Evolutionary conservation across 2,329 filamentous ascomycete species (phyloP).

Genomic region (Huntiella savannae): DNA sequence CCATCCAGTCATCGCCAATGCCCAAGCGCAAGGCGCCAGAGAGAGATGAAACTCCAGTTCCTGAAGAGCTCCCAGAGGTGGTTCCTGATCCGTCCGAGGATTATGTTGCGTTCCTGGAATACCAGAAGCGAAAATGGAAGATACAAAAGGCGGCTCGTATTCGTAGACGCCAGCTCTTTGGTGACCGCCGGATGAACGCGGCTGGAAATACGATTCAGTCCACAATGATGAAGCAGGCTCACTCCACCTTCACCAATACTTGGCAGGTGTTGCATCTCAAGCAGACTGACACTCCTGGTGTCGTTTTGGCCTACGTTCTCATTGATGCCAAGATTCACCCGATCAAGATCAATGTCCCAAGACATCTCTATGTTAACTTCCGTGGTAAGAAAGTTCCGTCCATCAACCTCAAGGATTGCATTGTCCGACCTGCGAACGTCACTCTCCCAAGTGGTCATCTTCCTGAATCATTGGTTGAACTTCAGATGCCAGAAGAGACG

Average conservation of each 20-base stretch:
- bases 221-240: constrained; percentile 78
- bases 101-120: constrained; percentile 72
- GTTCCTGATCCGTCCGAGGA: constrained; percentile 68
- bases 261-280: constrained; percentile 89
- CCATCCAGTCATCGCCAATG: constrained; percentile 20
- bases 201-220: constrained; percentile 38
- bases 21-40: constrained; percentile 62
- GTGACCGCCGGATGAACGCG: constrained; percentile 45
- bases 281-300: constrained; percentile 63
- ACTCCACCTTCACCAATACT: constrained; percentile 72
- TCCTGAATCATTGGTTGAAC: constrained; percentile 83
- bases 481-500: constrained; percentile 72
- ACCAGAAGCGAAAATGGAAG: constrained; percentile 98
- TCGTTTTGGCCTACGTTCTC: constrained; percentile 74
- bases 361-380: constrained; percentile 79
- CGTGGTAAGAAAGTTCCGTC: constrained; percentile 75
- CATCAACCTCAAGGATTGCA: constrained; percentile 59
- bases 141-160: constrained; percentile 81
- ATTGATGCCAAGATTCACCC: constrained; percentile 85
- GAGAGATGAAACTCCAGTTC: constrained; percentile 24
- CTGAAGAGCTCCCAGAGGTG: constrained; percentile 52
- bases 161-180: constrained; percentile 77
- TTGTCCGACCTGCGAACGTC: constrained; percentile 82
- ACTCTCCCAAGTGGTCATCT: constrained; percentile 88
- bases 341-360: constrained; percentile 73